Percentiles rank a stretch among this genome's conserved stretches.
phyloP scores from a whole-genome alignment of 2,329 filamentous ascomycete species.

The Alternaria hordeiaustralica region DNA sequence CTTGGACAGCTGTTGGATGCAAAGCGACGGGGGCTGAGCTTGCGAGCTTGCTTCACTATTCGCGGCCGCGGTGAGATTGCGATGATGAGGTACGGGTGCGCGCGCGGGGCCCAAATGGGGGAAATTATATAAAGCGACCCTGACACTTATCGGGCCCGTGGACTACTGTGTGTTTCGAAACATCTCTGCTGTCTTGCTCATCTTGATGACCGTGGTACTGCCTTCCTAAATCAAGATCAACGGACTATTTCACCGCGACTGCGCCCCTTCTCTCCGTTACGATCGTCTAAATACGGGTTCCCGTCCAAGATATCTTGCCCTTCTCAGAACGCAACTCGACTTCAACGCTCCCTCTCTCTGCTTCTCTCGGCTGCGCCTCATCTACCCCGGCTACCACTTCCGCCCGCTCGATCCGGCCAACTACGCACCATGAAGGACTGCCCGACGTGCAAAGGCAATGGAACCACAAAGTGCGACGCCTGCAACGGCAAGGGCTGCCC shows the following conservation, averaged over 20 bases:
- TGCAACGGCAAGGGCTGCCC: constrained; percentile 40
- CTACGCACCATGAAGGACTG: constrained; percentile 38
- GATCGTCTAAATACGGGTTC: neutral
- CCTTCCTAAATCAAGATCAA: constrained; percentile 1
- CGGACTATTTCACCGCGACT: neutral
- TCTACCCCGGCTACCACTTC: constrained; percentile 12
- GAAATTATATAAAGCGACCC: constrained; percentile 19
- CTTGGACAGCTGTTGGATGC: constrained; percentile 2
- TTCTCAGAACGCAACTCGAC: neutral
- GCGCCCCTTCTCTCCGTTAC: constrained; percentile 10
- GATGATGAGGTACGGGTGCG: constrained; percentile 13
- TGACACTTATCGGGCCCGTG: neutral
- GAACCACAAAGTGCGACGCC: constrained; percentile 41
- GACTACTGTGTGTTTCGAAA: constrained; percentile 7
- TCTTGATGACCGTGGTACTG: constrained; percentile 3
- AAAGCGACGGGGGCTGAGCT: constrained; percentile 16
- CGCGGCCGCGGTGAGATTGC: constrained; percentile 12
- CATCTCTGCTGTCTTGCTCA: constrained; percentile 1
- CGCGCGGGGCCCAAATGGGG: constrained; percentile 10
- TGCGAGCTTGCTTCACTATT: constrained; percentile 15
- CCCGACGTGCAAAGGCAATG: constrained; percentile 42
- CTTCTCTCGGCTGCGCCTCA: neutral
- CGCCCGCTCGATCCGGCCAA: constrained; percentile 11
- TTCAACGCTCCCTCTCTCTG: neutral
- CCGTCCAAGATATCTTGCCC: neutral